Base-by-base conservation (phyloP, 2,329 filamentous ascomycete genomes). In the Sporothrix brunneoviolacea region DNA sequence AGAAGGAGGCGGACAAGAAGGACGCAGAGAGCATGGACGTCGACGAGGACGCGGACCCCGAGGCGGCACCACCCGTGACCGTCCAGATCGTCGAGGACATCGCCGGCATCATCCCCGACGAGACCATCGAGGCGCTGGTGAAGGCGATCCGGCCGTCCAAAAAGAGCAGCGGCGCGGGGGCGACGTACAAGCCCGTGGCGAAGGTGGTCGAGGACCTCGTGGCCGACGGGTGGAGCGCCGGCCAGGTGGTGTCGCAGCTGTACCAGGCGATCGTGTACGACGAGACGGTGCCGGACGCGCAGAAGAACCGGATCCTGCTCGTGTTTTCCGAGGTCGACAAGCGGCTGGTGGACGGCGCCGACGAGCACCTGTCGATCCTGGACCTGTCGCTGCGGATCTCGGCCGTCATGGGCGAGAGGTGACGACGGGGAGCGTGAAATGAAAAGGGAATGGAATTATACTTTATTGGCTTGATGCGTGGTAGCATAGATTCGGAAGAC, bases 281-380 rank as follows among this genome's bases (percentile, higher is more conserved):
- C 62, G 93, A 97, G 65, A 77, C 83, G 8, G 84, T 96, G 21
- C 80, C 82, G 0, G 89, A 96, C 62, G 69, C 80, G 12, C 87
- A 95, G 63, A 98, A 98, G 71, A 94, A 91, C 64, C 84, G 84
- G 65, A 91, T 98, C 53, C 84, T 91, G 42, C 75, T 88, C 55
- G 75, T 91, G 4, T 98, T 98, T 64, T 96, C 91, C 1, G 91
- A 97, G 66, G 77, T 91, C 24, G 93, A 99, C 64, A 97, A 97
- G 75, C 79, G 93, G 57, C 70, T 98, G 41, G 86, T 95, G 6
- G 94, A 99, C 66, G 93, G 93, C 8, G 86, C 91, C 3, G 93
- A 98, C 63, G 93, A 98, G 70, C 91, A 98, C 65, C 72, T 98
- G 21, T 89, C 88, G 1, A 86, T 97, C 53, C 71, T 98, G 28